Evolutionary conservation across 129 eudicot species (phyloP).

Genomic region (Cynara cardunculus): DNA sequence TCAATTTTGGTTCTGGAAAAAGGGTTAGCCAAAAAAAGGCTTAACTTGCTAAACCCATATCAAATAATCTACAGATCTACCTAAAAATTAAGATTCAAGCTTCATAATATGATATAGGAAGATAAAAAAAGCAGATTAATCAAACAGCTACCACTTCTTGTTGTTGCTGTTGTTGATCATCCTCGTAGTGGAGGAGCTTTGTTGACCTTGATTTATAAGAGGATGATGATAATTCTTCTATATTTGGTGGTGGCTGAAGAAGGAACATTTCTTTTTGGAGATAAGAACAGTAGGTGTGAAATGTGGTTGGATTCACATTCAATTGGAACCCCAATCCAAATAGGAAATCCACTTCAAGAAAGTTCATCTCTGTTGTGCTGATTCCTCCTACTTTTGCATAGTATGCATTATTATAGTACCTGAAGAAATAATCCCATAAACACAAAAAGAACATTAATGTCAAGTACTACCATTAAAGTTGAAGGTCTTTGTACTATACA

Average conservation of each 20-base stretch:
- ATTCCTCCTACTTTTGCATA: conserved; percentile 98
- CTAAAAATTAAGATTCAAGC: conserved; percentile 18
- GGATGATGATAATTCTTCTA: conserved; percentile 34
- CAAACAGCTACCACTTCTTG: conserved; percentile 63
- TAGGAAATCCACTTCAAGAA: conserved; percentile 89
- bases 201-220: conserved; percentile 34
- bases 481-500: not conserved
- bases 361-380: conserved; percentile 78
- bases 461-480: not conserved
- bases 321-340: conserved; percentile 85
- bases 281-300: conserved; percentile 60
- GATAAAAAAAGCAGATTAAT: conserved; percentile 8
- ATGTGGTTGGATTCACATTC: conserved; percentile 77
- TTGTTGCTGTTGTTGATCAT: conserved; percentile 62
- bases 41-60: conserved; percentile 25
- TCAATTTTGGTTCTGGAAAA: conserved; percentile 7
- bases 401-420: conserved; percentile 89
- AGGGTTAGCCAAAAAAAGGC: conserved; percentile 10
- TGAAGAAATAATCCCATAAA: conserved; percentile 26
- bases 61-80: conserved; percentile 17
- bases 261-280: conserved; percentile 71
- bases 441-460: conserved; percentile 11
- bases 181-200: conserved; percentile 62
- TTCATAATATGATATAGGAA: conserved; percentile 7
- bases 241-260: conserved; percentile 38